phyloP scores from a whole-genome alignment of 2,329 filamentous ascomycete genomes.

The Nigrospora sphaerica region DNA sequence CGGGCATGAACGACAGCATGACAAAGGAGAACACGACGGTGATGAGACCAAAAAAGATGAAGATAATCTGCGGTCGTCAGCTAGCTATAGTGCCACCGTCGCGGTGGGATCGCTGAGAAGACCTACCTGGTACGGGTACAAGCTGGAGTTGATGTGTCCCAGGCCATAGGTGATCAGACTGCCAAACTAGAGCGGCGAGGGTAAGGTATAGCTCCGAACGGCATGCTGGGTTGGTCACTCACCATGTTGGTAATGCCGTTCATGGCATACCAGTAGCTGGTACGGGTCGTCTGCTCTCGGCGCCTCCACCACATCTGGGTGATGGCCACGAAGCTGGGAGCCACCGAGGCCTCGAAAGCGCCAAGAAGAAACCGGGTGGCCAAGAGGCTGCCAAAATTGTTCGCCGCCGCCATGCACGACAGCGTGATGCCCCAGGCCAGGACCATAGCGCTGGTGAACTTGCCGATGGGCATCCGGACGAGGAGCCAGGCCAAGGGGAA shows the following conservation, averaged over 20 bases:
- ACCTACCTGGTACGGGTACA: constrained; percentile 24
- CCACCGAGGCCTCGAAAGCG: constrained; percentile 42
- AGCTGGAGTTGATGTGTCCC: constrained; percentile 43
- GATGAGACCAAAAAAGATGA: constrained; percentile 44
- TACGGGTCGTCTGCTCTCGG: constrained; percentile 49
- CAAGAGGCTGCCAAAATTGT: constrained; percentile 41
- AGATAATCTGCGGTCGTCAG: constrained; percentile 35
- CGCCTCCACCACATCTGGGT: constrained; percentile 57
- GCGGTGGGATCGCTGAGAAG: too few species aligned
- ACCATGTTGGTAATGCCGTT: constrained; percentile 51
- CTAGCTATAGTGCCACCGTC: not conserved
- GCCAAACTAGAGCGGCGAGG: constrained; percentile 29
- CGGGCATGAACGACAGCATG: constrained; percentile 40
- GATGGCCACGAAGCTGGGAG: constrained; percentile 48
- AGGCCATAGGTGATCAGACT: constrained; percentile 52
- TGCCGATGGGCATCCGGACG: constrained; percentile 54
- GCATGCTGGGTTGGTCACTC: not conserved
- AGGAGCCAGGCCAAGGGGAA: constrained; percentile 44
- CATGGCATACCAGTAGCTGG: constrained; percentile 54
- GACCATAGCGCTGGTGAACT: constrained; percentile 46
- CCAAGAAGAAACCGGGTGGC: constrained; percentile 49
- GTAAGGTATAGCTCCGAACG: constrained; percentile 5
- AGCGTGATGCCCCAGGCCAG: constrained; percentile 45
- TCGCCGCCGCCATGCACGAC: constrained; percentile 43
- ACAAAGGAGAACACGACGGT: constrained; percentile 38